Evolutionary conservation across 441 rosid genomes (phyloP).

Genomic region (Flueggea neowawraea): DNA sequence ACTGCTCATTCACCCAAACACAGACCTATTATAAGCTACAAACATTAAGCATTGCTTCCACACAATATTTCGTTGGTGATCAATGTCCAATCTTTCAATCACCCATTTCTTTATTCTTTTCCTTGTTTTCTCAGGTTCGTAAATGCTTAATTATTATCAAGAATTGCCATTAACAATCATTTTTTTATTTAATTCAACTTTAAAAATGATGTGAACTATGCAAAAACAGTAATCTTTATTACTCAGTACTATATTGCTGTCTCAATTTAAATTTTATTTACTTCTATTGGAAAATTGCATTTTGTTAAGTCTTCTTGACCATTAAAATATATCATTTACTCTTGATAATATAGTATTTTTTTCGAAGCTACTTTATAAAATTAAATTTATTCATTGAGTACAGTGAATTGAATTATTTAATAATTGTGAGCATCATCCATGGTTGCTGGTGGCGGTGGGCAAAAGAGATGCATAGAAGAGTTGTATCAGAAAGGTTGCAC

Average conservation of each 20-base stretch:
- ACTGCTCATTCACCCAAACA: too few relatives aligned
- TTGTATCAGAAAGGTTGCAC: not conserved
- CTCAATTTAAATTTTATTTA: too few relatives aligned
- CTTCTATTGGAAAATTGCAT: too few relatives aligned
- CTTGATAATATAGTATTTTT: too few relatives aligned
- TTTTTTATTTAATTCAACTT: not conserved
- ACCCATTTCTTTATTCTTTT: not conserved
- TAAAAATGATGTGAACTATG: too few relatives aligned
- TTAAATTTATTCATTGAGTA: not conserved
- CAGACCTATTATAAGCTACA: not conserved
- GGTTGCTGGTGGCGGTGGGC: not conserved
- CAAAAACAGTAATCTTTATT: too few relatives aligned
- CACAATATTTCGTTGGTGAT: not conserved
- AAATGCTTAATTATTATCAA: not conserved
- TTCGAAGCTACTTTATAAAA: too few relatives aligned
- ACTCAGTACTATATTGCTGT: too few relatives aligned
- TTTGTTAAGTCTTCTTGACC: too few relatives aligned
- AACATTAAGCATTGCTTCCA: not conserved
- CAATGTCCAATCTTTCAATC: conserved; percentile 6
- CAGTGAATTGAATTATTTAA: not conserved
- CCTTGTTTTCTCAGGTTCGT: conserved; percentile 7
- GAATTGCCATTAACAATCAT: not conserved
- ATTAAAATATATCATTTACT: too few relatives aligned
- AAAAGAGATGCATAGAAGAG: not conserved
- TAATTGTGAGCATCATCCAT: not conserved